Percentiles rank a stretch among this genome's conserved stretches.
These are phyloP conservation scores for Teratosphaeria viscida DNA, from an alignment of 2,329 filamentous ascomycete species.

Conservation along the genomic window DNA sequence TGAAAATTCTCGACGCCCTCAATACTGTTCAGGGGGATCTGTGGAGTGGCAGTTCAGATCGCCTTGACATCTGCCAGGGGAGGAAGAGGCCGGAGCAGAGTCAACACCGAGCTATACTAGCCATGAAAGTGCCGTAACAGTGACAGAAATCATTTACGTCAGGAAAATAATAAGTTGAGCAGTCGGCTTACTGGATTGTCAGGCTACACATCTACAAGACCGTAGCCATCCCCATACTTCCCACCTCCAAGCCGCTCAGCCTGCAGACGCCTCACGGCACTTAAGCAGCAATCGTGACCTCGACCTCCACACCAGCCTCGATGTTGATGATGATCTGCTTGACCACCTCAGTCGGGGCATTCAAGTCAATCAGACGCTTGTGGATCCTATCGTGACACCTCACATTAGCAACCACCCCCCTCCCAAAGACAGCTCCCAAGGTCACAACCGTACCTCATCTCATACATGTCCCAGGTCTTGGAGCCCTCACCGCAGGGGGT, in stretches of 20 bases:
- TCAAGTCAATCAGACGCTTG: slow-evolving; percentile 45
- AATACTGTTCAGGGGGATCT: no score
- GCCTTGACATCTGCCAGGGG: no score
- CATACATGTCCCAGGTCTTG: slow-evolving; percentile 98
- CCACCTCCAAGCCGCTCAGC: neutral
- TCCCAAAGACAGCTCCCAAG: neutral
- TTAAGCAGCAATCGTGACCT: slow-evolving; percentile 83
- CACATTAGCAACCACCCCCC: neutral
- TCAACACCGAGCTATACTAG: no score
- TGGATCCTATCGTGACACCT: slow-evolving; percentile 18
- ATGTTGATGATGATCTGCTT: slow-evolving; percentile 97
- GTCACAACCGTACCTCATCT: slow-evolving; percentile 61
- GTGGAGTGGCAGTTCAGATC: no score
- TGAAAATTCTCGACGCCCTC: no score
- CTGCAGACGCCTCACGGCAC: neutral
- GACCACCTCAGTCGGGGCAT: slow-evolving; percentile 94
- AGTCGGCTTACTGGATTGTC: neutral
- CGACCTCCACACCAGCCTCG: slow-evolving; percentile 85
- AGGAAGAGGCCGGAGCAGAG: no score
- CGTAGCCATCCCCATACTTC: neutral
- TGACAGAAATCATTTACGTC: no score
- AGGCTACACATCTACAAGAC: neutral
- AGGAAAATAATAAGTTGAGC: no score
- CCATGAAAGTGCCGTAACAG: no score
- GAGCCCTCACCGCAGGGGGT: slow-evolving; percentile 98